Evolutionary conservation across 78 protist genomes (phyloP), one percentile per base, ranked within the genome.

Genomic region (Dictyostelium firmibasis): DNA sequence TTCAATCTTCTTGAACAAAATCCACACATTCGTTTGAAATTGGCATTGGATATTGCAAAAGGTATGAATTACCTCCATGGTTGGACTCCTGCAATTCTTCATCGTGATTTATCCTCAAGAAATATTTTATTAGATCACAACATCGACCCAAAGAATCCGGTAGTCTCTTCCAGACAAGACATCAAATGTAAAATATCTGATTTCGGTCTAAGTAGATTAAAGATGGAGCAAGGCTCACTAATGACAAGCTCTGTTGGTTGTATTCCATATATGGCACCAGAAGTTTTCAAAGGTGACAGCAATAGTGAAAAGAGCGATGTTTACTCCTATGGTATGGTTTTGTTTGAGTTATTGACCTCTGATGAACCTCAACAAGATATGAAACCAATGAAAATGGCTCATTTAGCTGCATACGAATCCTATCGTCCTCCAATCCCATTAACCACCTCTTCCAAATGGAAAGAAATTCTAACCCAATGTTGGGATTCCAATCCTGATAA

Each of bases 11-110:
- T 88, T 8, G 86, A 88, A 67, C 82, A 88, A 41, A 88, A 88
- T 67, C 93, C 93, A 31, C 85, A 70, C 10, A 23, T 78, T 14
- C 95, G 96, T 44, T 20, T 97, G 9, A 60, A 86, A n/a, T 81
- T 97, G 31, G 98, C 98, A 2, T 18, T 31, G 41, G 98, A 96
- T 83, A 92, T 92, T 25, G 98, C 97, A 18, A 76, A 86, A 36
- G 98, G 97, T 38, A 84, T 96, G 96, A 41, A n/a, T 35, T 91
- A 81, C 67, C 84, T 96, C 3, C 97, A 96, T 86, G 96, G 92
- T 35, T 78, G 86, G 92, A 86, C 85, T 13, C 98, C 97, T 0
- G 81, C 94, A 2, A 92, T 96, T 36, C 78, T 96, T 20, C 95
- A 96, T 38, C 27, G 97, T 33, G 97, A 96, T 91, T 47, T 96